These are phyloP conservation scores for Hanseniaspora valbyensis DNA, from an alignment of 805 yeast species.

Conservation along the genomic window DNA sequence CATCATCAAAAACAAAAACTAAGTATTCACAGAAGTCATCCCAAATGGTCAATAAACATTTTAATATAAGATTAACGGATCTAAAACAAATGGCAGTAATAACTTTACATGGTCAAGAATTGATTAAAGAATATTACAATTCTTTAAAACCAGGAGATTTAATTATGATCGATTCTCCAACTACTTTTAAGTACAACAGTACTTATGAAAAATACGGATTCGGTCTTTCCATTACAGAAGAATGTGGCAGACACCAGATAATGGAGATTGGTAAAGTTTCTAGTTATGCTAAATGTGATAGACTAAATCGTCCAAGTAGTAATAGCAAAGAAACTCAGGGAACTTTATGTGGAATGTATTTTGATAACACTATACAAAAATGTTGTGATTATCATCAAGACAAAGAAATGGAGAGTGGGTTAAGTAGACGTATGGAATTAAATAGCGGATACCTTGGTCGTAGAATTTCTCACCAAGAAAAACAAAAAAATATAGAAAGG, in stretches of 20 bases:
- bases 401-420: background rate
- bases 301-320: no score
- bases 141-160: conserved; percentile 10
- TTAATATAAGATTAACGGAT: conserved; percentile 4
- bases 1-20: no score
- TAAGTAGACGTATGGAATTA: conserved; percentile 14
- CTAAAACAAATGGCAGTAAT: background rate
- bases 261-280: conserved; percentile 12
- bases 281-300: background rate
- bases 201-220: background rate
- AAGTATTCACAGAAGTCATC: no score
- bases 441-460: conserved; percentile 14
- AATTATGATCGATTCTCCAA: conserved; percentile 9
- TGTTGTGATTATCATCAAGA: conserved; percentile 14
- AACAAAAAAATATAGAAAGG: background rate
- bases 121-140: conserved; percentile 5
- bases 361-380: background rate
- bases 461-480: conserved; percentile 10
- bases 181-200: background rate
- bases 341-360: conserved; percentile 2
- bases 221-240: conserved; percentile 5
- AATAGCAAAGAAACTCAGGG: no score
- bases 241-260: conserved; percentile 4
- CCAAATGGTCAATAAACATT: background rate
- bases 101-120: conserved; percentile 7